Evolutionary conservation across 768 basidiomycete species (phyloP), one percentile per base, ranked within the genome.

Genomic region (Termitomyces sp.): DNA sequence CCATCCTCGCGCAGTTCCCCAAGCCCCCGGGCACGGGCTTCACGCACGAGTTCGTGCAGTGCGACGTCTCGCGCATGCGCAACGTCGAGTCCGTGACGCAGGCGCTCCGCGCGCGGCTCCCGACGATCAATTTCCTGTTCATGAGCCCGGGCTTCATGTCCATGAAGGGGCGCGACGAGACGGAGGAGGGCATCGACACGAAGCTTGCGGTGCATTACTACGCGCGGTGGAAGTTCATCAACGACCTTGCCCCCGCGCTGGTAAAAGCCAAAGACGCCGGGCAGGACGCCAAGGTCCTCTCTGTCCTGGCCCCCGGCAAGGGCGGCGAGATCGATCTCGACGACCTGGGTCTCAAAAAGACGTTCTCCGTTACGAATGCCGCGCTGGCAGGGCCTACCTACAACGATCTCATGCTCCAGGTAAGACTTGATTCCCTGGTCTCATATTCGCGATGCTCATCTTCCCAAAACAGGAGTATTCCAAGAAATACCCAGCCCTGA

Each of bases 281-380:
- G 5, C 79, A 85, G 64, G 81, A 82, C 51, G 81, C 79, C 16
- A 77, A 78, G 62, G 80, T 78, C n/a, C 65, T 82, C 64, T 77
- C 78, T 2, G 73, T 84, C 1, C 67, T 83, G 14, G 75, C 70
- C 16, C 65, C 69, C 16, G 73, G 71, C 0, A 55, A 68, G 8
- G 78, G 79, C 13, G 70, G 68, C 1, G 62, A 69, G 7, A 71
- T 82, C 18, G 71, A 80, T 62, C 59, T 76, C 30, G 69, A 81
- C 47, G 81, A 83, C 55, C 70, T 82, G 10, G 77, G 75, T 9
- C 61, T 80, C 53, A 77, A 76, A 66, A 78, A 78, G 66, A 65
- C 53, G 37, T 80, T 70, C 63, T 68, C 63, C 3, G 24, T 74
- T 0, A 16, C 58, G 2, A 72, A 69, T 3, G 74, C 76, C 1